These are phyloP conservation scores for Phanerochaete sordida DNA, from an alignment of 768 basidiomycete species.

Conservation along the genomic window DNA sequence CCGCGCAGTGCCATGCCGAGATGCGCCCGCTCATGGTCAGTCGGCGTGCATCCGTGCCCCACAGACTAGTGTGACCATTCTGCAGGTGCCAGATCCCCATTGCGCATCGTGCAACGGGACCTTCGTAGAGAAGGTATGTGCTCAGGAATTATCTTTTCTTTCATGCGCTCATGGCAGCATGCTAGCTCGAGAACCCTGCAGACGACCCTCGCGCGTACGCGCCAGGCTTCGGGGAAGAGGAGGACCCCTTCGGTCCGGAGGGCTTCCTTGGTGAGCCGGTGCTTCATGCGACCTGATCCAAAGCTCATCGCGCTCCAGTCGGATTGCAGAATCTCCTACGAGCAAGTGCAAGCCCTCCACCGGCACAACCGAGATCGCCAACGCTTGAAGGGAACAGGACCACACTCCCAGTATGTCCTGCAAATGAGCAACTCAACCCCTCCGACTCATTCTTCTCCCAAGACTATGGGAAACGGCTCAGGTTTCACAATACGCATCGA, in stretches of 20 bases:
- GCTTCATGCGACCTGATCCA: neutral
- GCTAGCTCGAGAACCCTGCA: slow-evolving; percentile 66
- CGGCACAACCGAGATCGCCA: neutral
- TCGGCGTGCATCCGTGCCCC: neutral
- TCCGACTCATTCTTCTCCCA: neutral
- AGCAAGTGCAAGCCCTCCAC: neutral
- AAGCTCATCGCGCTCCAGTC: slow-evolving; percentile 6
- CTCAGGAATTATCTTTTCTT: neutral
- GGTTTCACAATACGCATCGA: slow-evolving; percentile 20
- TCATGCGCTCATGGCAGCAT: neutral
- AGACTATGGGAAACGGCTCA: slow-evolving; percentile 7
- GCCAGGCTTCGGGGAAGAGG: slow-evolving; percentile 24
- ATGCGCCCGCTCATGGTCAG: slow-evolving; percentile 84
- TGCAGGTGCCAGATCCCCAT: slow-evolving; percentile 73
- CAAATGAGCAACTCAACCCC: too few species aligned
- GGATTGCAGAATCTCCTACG: slow-evolving; percentile 18
- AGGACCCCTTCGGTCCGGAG: slow-evolving; percentile 27
- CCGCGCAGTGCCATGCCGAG: slow-evolving; percentile 74
- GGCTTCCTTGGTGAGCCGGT: slow-evolving; percentile 43
- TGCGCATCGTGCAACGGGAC: slow-evolving; percentile 80
- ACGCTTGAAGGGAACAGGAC: neutral
- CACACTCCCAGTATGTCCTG: neutral
- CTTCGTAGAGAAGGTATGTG: slow-evolving; percentile 76
- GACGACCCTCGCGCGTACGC: slow-evolving; percentile 77
- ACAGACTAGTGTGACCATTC: slow-evolving; percentile 10